These are phyloP conservation scores for Sabuloglossum arenarium DNA, from an alignment of 495 filamentous ascomycete species.

Conservation along the genomic window DNA sequence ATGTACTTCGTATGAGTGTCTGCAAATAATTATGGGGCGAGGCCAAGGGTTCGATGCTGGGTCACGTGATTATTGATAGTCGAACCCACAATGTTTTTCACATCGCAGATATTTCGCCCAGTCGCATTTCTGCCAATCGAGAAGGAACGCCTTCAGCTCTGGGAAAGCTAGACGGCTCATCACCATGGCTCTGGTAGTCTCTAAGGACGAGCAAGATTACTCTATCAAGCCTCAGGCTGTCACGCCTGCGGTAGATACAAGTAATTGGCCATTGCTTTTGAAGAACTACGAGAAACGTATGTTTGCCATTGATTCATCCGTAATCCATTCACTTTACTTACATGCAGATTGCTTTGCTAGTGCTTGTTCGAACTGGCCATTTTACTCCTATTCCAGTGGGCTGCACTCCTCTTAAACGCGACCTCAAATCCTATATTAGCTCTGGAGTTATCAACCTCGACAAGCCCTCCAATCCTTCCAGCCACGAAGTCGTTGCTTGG, in stretches of 20 bases:
- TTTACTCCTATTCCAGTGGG: conserved; percentile 88
- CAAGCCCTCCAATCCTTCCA: conserved; percentile 94
- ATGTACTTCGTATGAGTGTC: too few species aligned
- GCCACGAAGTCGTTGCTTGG: conserved; percentile 97
- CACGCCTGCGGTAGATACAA: conserved; percentile 50
- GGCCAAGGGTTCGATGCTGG: too few species aligned
- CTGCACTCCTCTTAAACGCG: conserved; percentile 66
- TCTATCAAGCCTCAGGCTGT: conserved; percentile 70
- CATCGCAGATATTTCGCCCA: background rate
- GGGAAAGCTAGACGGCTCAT: background rate
- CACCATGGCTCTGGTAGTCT: conserved; percentile 36
- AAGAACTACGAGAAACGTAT: conserved; percentile 75
- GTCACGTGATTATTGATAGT: background rate
- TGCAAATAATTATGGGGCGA: too few species aligned
- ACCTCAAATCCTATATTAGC: conserved; percentile 85
- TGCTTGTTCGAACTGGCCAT: conserved; percentile 73
- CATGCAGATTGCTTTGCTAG: conserved; percentile 18
- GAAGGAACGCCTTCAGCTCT: background rate
- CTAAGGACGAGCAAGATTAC: conserved; percentile 47
- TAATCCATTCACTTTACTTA: background rate
- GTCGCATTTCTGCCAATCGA: background rate
- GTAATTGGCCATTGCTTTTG: conserved; percentile 70
- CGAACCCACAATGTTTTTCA: background rate
- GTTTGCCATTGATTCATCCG: conserved; percentile 12
- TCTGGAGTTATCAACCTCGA: conserved; percentile 97